A percentile compares a stretch with the other conserved stretches of the same genome.
Evolutionary conservation across 1,284 basidiomycete genomes (phyloP).

Genomic region (Boletus mariae): DNA sequence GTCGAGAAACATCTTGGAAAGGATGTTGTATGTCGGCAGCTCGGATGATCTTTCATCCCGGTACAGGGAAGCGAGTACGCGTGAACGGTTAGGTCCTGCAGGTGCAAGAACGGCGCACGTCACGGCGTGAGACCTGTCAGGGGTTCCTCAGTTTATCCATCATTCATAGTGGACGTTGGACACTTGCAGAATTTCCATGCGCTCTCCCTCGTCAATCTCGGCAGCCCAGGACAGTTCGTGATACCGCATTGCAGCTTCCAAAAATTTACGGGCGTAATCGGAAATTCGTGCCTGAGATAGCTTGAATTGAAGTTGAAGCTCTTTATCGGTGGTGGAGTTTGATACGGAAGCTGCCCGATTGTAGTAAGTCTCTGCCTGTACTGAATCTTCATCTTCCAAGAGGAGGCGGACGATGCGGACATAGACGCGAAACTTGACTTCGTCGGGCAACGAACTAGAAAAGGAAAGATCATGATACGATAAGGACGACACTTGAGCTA

Average conservation of each 20-base stretch:
- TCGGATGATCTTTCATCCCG: conserved; percentile 87
- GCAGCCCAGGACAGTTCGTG: conserved; percentile 90
- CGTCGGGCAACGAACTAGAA: conserved; percentile 66
- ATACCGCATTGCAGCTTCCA: conserved; percentile 93
- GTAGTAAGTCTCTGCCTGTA: conserved; percentile 94
- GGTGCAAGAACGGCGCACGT: conserved; percentile 97
- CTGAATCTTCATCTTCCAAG: conserved; percentile 93
- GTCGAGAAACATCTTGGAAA: conserved; percentile 96
- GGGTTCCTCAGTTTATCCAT: conserved; percentile 7
- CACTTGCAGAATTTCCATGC: conserved; percentile 79
- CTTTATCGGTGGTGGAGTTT: conserved; percentile 72
- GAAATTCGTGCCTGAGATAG: conserved; percentile 90
- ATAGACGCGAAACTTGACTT: conserved; percentile 87
- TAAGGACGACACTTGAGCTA: not conserved
- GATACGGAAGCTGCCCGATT: conserved; percentile 92
- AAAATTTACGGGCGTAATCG: conserved; percentile 88
- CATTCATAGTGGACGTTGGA: not conserved
- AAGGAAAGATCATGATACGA: conserved; percentile 3
- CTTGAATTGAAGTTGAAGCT: conserved; percentile 78
- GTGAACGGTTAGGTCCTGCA: conserved; percentile 91
- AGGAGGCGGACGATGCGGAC: conserved; percentile 92
- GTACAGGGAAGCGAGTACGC: conserved; percentile 87
- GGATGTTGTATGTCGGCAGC: conserved; percentile 82
- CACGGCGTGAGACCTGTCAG: conserved; percentile 77
- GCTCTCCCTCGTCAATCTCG: conserved; percentile 88